Percentiles rank a stretch among this genome's conserved stretches.
phyloP scores from a whole-genome alignment of 495 filamentous ascomycete genomes.

The Lophiotrema nucula region DNA sequence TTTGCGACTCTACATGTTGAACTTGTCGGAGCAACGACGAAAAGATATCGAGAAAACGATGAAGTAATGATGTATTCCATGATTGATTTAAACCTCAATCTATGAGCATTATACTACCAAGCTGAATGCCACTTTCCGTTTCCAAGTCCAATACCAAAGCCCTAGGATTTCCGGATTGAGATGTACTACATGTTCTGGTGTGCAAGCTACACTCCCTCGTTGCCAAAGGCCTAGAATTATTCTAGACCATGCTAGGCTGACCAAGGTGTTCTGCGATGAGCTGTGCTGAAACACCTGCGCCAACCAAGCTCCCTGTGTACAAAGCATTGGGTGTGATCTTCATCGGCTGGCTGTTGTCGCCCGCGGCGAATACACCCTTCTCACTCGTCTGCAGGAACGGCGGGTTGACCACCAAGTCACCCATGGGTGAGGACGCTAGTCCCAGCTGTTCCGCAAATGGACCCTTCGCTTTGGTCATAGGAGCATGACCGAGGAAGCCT shows the following conservation, averaged over 20 bases:
- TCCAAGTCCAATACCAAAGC: too few relatives aligned
- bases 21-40: too few relatives aligned
- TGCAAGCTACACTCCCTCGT: too few relatives aligned
- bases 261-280: constrained; percentile 16
- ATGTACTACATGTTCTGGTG: too few relatives aligned
- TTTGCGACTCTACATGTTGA: too few relatives aligned
- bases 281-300: constrained; percentile 11
- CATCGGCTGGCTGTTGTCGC: constrained; percentile 15
- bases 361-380: constrained; percentile 28
- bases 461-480: neutral
- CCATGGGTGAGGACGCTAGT: neutral
- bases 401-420: constrained; percentile 8
- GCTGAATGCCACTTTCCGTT: too few relatives aligned
- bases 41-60: too few relatives aligned
- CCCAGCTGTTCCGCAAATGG: constrained; percentile 19
- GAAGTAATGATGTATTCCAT: too few relatives aligned
- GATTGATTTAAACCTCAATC: too few relatives aligned
- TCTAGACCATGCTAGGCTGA: constrained; percentile 12
- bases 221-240: too few relatives aligned
- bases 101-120: too few relatives aligned
- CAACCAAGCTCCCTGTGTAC: constrained; percentile 10
- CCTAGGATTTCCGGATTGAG: too few relatives aligned
- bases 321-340: constrained; percentile 16
- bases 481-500: constrained; percentile 22
- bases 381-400: constrained; percentile 27